Conservation (phyloP, 192 early-diverging fungal species). For the Kappamyces sp. region DNA sequence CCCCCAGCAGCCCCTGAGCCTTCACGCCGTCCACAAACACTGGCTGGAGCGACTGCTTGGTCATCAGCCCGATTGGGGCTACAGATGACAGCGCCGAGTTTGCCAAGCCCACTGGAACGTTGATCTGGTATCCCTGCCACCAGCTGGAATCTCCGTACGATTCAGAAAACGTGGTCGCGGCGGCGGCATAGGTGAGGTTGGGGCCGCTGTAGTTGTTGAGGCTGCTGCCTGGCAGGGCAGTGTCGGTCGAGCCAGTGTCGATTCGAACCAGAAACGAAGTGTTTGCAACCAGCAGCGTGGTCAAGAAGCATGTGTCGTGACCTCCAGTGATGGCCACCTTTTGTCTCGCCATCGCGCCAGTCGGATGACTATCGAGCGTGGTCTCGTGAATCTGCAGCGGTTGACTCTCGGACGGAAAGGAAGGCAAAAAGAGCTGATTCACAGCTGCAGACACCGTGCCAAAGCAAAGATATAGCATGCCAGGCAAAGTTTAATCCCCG, state of each 20-base stretch:
- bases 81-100: background rate
- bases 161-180: background rate
- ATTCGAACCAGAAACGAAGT: constrained; percentile 2
- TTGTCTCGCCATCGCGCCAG: background rate
- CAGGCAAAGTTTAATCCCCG: too few relatives aligned
- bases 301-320: constrained; percentile 8
- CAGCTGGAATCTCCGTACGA: constrained; percentile 8
- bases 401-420: too few relatives aligned
- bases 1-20: constrained; percentile 7
- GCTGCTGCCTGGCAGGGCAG: constrained; percentile 2
- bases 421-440: too few relatives aligned
- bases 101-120: background rate
- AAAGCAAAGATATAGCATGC: too few relatives aligned
- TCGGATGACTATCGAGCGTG: too few relatives aligned
- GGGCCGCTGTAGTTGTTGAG: constrained; percentile 14
- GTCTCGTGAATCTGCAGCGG: too few relatives aligned
- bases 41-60: background rate
- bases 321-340: constrained; percentile 2
- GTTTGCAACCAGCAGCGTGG: background rate
- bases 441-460: too few relatives aligned
- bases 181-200: background rate
- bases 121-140: constrained; percentile 5
- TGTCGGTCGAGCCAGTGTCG: constrained; percentile 12
- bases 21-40: constrained; percentile 1
- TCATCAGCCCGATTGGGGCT: constrained; percentile 1